phyloP scores from a whole-genome alignment of 1,284 basidiomycete species.

The Irpex rosettiformis region DNA sequence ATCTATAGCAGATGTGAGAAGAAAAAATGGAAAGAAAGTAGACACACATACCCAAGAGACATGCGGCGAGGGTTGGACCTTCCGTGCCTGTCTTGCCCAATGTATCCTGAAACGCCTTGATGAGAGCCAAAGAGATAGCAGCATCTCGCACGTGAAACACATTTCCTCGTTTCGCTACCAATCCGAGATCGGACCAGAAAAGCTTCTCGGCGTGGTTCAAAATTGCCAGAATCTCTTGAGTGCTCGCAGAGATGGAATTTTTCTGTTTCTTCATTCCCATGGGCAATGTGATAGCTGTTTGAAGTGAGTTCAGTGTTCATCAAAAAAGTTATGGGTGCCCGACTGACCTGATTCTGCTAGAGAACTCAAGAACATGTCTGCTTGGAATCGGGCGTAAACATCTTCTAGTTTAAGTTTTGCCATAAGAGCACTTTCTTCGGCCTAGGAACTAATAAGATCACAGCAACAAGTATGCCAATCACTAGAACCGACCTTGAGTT shows the following conservation, averaged over 20 bases:
- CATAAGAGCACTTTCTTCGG: conserved; percentile 69
- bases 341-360: conserved; percentile 79
- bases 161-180: conserved; percentile 57
- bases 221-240: conserved; percentile 58
- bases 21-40: neutral
- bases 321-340: neutral
- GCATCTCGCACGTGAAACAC: conserved; percentile 73
- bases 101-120: conserved; percentile 76
- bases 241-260: conserved; percentile 36
- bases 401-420: conserved; percentile 74
- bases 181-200: conserved; percentile 63
- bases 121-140: conserved; percentile 64
- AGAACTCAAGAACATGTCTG: conserved; percentile 85
- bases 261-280: conserved; percentile 66
- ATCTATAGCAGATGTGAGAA: conserved; percentile 38
- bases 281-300: conserved; percentile 76
- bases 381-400: conserved; percentile 73
- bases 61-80: conserved; percentile 52
- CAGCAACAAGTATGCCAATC: neutral
- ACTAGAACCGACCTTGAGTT: conserved; percentile 48
- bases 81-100: conserved; percentile 57
- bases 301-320: neutral
- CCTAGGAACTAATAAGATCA: conserved; percentile 34
- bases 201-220: conserved; percentile 66
- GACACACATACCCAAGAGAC: conserved; percentile 59